Percentiles rank a stretch among this genome's conserved stretches.
These are phyloP conservation scores for Cystofilobasidium macerans DNA, from an alignment of 768 basidiomycete genomes.

Conservation along the genomic window DNA sequence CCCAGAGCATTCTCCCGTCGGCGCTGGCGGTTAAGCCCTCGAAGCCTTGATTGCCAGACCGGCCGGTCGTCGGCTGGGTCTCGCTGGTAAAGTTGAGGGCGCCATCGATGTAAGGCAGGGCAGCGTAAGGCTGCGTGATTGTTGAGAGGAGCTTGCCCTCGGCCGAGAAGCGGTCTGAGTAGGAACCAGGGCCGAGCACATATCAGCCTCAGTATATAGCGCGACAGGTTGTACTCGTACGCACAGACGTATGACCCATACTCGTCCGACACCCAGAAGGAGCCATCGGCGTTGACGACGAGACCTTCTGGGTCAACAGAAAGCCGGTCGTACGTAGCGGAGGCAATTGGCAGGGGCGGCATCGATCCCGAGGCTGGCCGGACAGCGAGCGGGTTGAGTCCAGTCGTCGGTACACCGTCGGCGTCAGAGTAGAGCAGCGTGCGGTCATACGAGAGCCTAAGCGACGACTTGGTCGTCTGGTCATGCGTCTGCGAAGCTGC, in stretches of 20 bases:
- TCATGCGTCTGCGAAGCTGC: constrained; percentile 43
- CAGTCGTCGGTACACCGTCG: constrained; percentile 42
- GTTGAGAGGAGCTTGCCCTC: constrained; percentile 47
- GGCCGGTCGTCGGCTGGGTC: constrained; percentile 45
- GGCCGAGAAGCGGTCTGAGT: constrained; percentile 49
- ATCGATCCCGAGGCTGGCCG: constrained; percentile 38
- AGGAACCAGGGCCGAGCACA: constrained; percentile 33
- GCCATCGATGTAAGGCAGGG: constrained; percentile 45
- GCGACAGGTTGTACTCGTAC: not conserved
- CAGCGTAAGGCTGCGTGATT: constrained; percentile 51
- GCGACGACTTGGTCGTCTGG: constrained; percentile 47
- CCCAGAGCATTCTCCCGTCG: constrained; percentile 47
- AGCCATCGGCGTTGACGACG: constrained; percentile 50
- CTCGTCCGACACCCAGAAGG: constrained; percentile 58
- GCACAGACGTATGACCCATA: constrained; percentile 42
- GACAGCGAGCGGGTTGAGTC: constrained; percentile 48
- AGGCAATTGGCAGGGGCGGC: constrained; percentile 45
- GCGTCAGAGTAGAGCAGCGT: constrained; percentile 48
- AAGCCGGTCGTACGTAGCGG: constrained; percentile 43
- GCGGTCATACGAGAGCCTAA: constrained; percentile 43
- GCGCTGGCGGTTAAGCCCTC: constrained; percentile 51
- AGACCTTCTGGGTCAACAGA: constrained; percentile 53
- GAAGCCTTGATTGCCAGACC: constrained; percentile 51
- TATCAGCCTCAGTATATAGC: not conserved
- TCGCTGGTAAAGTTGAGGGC: constrained; percentile 48